These are phyloP conservation scores for Sordariomycetes sp. DNA, from an alignment of 2,329 filamentous ascomycete species.

Conservation along the genomic window DNA sequence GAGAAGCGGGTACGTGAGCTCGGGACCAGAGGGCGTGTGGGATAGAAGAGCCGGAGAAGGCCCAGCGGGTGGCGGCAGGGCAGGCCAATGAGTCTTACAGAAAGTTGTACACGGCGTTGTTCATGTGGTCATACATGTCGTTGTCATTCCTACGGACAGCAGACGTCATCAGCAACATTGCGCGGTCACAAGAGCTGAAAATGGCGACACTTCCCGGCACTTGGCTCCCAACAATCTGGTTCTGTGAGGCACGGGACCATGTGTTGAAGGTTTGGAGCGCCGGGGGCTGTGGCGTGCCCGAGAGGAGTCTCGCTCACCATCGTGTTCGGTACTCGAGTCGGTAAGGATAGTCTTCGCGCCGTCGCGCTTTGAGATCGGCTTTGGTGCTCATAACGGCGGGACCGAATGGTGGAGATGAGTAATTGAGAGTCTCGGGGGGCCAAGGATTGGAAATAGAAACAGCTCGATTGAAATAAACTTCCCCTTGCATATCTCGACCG, in stretches of 20 bases:
- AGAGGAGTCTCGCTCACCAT: constrained; percentile 49
- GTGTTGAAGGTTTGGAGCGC: not conserved
- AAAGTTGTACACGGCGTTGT: constrained; percentile 81
- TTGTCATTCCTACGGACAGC: constrained; percentile 80
- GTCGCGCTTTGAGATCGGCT: constrained; percentile 52
- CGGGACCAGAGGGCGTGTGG: no score
- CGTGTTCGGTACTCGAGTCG: constrained; percentile 74
- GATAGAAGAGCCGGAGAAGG: no score
- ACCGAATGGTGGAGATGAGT: constrained; percentile 3
- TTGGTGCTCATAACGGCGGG: no score
- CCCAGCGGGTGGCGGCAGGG: no score
- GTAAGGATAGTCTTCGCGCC: constrained; percentile 66
- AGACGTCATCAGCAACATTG: no score
- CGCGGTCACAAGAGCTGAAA: no score
- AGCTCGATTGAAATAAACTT: no score
- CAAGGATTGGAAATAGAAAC: not conserved
- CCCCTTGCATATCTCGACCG: no score
- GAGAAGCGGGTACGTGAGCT: not conserved
- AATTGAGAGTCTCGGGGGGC: not conserved
- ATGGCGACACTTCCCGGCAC: no score
- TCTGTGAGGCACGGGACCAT: no score
- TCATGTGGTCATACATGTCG: constrained; percentile 92
- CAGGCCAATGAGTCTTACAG: constrained; percentile 38
- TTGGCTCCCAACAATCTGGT: no score
- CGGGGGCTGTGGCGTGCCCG: no score